Conservation (phyloP, 2,329 filamentous ascomycete species). For the Aureobasidium sp. region DNA sequence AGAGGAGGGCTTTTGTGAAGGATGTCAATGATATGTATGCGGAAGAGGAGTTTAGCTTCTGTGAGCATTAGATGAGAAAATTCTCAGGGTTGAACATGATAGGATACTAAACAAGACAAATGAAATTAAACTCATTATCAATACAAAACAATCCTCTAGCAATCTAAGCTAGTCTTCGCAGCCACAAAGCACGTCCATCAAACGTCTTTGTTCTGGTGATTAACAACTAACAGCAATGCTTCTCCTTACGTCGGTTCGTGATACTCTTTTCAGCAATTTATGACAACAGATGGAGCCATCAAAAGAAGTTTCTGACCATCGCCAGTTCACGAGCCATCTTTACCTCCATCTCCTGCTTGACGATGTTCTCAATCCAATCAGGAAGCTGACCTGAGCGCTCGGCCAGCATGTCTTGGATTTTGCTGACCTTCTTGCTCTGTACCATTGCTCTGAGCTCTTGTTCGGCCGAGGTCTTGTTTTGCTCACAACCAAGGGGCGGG, state of each 20-base stretch:
- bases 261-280: too few species aligned
- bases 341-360: not conserved
- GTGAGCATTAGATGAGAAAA: constrained; percentile 19
- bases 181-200: too few species aligned
- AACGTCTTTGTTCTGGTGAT: too few species aligned
- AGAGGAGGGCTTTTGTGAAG: constrained; percentile 16
- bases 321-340: not conserved
- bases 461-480: not conserved
- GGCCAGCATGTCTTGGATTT: not conserved
- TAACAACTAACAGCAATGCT: too few species aligned
- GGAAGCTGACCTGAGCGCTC: not conserved
- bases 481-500: too few species aligned
- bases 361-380: not conserved
- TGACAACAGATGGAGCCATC: not conserved
- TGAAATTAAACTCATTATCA: too few species aligned
- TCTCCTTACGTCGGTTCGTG: too few species aligned
- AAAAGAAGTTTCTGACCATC: not conserved
- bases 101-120: too few species aligned
- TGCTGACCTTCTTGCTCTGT: not conserved
- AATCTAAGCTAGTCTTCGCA: too few species aligned
- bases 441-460: not conserved
- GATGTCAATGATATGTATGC: constrained; percentile 16
- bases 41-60: constrained; percentile 20
- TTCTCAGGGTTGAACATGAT: too few species aligned
- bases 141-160: too few species aligned